Percentiles rank a stretch among this genome's conserved stretches.
Evolutionary conservation across 306 rosid species (phyloP).

Genomic region (Castanea crenata): DNA sequence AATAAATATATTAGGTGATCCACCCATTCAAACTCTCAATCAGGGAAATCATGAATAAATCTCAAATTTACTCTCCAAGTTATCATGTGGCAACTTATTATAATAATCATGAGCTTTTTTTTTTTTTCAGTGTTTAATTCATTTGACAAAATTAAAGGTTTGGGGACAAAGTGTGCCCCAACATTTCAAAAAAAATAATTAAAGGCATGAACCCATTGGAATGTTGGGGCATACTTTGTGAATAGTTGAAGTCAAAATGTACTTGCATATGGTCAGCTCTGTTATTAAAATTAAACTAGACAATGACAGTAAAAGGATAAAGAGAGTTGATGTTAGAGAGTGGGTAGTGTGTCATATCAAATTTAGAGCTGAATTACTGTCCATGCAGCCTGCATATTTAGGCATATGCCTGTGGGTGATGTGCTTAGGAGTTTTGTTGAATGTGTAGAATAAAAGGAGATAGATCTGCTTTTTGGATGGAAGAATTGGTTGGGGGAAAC

Average conservation of each 20-base stretch:
- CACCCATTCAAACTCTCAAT: no score
- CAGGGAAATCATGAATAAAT: no score
- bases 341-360: neutral
- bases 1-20: no score
- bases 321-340: neutral
- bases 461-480: neutral
- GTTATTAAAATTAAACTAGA: neutral
- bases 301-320: neutral
- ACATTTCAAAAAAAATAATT: no score
- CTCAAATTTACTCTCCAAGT: no score
- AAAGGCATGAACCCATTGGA: neutral
- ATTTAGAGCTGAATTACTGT: neutral
- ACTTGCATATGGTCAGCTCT: neutral
- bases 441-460: neutral
- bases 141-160: no score
- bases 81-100: no score
- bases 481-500: neutral
- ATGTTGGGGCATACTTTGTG: neutral
- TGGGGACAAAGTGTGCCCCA: no score
- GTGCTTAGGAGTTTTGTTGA: neutral
- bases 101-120: no score
- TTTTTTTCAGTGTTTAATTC: no score
- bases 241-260: neutral
- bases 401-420: neutral
- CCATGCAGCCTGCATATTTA: neutral